Evolutionary conservation across 306 rosid genomes (phyloP).

Genomic region (Prosopis cineraria): DNA sequence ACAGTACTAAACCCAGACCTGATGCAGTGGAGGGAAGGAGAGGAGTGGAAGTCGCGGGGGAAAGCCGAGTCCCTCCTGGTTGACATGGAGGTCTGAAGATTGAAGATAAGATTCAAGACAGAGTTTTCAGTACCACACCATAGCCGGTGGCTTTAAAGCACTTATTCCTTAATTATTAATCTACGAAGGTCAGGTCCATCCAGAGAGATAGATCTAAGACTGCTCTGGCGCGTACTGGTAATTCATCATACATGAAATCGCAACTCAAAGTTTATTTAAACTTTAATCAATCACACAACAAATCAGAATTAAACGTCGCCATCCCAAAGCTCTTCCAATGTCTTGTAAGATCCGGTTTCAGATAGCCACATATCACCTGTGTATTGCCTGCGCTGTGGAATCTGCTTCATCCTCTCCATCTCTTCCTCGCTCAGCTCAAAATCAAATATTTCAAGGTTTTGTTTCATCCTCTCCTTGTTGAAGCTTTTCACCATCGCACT

Average conservation of each 20-base stretch:
- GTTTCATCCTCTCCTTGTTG: constrained; percentile 62
- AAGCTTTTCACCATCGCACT: constrained; percentile 53
- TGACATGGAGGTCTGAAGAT: not conserved
- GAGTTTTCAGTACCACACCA: not conserved
- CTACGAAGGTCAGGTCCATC: not conserved
- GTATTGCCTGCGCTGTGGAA: constrained; percentile 54
- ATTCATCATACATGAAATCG: not conserved
- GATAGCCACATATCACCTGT: constrained; percentile 42
- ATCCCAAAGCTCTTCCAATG: constrained; percentile 59
- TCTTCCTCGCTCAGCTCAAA: constrained; percentile 58
- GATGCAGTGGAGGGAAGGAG: too few relatives aligned
- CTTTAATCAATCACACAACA: not conserved
- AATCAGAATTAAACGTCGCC: constrained; percentile 26
- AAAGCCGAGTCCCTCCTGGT: too few relatives aligned
- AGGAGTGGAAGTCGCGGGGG: too few relatives aligned
- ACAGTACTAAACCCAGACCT: too few relatives aligned
- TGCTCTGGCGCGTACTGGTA: not conserved
- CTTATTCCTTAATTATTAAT: not conserved
- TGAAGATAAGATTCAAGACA: not conserved
- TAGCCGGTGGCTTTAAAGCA: not conserved
- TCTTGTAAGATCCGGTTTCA: constrained; percentile 47
- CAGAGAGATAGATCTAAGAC: not conserved
- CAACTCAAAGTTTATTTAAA: constrained; percentile 28
- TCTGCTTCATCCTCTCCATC: constrained; percentile 45
- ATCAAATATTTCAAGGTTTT: constrained; percentile 56